Evolutionary conservation across 345 rosid species (phyloP).

Genomic region (Cardamine occulta): DNA sequence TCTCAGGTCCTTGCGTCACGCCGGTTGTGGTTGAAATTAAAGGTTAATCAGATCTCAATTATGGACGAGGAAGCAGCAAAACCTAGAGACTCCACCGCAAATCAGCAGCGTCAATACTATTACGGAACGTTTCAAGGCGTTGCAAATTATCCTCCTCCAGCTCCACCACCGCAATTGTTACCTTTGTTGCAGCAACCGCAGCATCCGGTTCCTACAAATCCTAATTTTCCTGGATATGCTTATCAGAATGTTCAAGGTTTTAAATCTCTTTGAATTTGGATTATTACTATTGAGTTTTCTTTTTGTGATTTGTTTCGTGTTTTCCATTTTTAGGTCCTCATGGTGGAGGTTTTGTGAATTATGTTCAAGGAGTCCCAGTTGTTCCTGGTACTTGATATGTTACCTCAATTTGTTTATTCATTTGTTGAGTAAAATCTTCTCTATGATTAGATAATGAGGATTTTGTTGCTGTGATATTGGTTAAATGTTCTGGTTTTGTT

Average conservation of each 20-base stretch:
- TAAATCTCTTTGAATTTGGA: not conserved
- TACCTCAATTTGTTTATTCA: not conserved
- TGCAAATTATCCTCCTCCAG: slow-evolving; percentile 63
- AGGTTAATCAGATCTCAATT: slow-evolving; percentile 26
- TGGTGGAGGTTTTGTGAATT: slow-evolving; percentile 37
- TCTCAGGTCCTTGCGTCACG: not conserved
- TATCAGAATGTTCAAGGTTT: slow-evolving; percentile 60
- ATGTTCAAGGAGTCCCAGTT: slow-evolving; percentile 44
- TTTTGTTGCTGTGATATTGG: slow-evolving; percentile 6
- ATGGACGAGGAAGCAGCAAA: slow-evolving; percentile 60
- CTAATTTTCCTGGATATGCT: slow-evolving; percentile 41
- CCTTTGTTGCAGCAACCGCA: slow-evolving; percentile 53
- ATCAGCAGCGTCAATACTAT: slow-evolving; percentile 45
- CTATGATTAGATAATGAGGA: slow-evolving; percentile 2
- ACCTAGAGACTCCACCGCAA: slow-evolving; percentile 36
- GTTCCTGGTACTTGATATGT: slow-evolving; percentile 33
- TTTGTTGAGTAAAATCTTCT: not conserved
- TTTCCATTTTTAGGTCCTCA: slow-evolving; percentile 26
- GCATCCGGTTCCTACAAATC: slow-evolving; percentile 23
- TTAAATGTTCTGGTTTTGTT: slow-evolving; percentile 18
- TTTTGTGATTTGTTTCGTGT: not conserved
- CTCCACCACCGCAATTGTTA: slow-evolving; percentile 51
- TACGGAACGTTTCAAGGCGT: slow-evolving; percentile 96
- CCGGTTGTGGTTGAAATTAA: not conserved
- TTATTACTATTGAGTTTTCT: not conserved